Conservation (phyloP, 352 stramenopile species). For the Phytopythium vexans region DNA sequence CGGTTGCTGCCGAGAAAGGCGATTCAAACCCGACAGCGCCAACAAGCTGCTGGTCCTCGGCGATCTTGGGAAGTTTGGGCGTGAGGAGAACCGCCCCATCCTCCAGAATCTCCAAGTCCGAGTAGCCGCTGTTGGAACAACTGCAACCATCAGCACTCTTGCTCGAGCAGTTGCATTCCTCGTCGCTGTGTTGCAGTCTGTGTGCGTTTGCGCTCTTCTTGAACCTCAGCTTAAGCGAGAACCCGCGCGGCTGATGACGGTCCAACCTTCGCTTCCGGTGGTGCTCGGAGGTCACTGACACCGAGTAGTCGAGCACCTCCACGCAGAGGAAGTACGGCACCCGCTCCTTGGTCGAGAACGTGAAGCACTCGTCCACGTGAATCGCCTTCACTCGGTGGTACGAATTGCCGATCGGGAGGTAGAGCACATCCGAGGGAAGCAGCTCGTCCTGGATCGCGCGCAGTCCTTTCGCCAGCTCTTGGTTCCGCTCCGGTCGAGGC, state of each 20-base stretch:
- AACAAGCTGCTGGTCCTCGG: no score
- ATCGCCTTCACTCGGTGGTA: constrained; percentile 75
- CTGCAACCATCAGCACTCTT: constrained; percentile 10
- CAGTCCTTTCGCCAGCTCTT: constrained; percentile 44
- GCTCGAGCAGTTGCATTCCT: neutral
- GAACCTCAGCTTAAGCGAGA: constrained; percentile 52
- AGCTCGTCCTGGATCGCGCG: constrained; percentile 43
- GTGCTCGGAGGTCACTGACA: constrained; percentile 12
- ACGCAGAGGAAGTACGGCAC: constrained; percentile 82
- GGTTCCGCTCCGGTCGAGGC: constrained; percentile 40
- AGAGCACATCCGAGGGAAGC: constrained; percentile 73
- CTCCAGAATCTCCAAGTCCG: neutral
- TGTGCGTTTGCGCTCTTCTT: constrained; percentile 20
- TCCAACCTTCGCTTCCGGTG: constrained; percentile 19
- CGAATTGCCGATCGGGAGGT: constrained; percentile 73
- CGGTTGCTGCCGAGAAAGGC: no score
- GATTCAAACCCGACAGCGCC: no score
- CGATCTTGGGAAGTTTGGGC: no score
- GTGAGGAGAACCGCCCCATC: no score
- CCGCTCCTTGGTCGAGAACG: constrained; percentile 82
- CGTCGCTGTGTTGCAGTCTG: neutral
- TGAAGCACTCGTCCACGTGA: constrained; percentile 73
- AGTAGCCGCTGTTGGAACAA: constrained; percentile 3
- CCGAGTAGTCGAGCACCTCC: constrained; percentile 76
- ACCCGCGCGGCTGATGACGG: constrained; percentile 19